Base-by-base conservation (phyloP, 169 alveolate genomes). In the Perkinsus chesapeaki region DNA sequence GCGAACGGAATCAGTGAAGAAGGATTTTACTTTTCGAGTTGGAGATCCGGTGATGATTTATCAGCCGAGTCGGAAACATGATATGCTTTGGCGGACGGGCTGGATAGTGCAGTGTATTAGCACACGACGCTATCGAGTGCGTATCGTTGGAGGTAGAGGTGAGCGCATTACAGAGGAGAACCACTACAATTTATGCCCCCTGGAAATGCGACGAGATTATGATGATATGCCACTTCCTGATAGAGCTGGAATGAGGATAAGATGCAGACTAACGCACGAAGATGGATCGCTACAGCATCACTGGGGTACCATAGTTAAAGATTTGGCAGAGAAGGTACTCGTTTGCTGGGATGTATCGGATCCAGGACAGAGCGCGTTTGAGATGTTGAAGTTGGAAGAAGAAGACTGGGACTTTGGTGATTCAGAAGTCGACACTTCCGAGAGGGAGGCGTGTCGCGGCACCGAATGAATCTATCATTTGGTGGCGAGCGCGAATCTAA, bases 381-480 rank as follows among this genome's bases (percentile, higher is more conserved):
- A 60, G 82, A 5, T 60, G 27, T 60, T 60, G 82, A 60, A 0
- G 31, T 16, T 60, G 82, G 31, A 60, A 9, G 82, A 60, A 34
- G 82, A 60, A 34, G 37, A 60, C 37, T 60, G 82, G 82, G 82
- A 60, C 27, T 16, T 7, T 1, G 82, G 82, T 34, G 82, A 60
- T 60, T 60, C 82, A 27, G 82, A 60, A 60, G 82, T 20, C 27
- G 19, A 47, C 72, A 23, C 82, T 60, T 16, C 23, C 82, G 82
- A 60, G 82, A 23, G 82, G 82, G 82, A 16, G 82, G 82, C 82
- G 82, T 60, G 82, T 60, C 82, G 82, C 82, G 82, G 82, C 82
- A 60, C 82, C 82, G 82, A 60, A 60, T 60, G 82, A n/a, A 20
- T 7, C 0, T 27, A 16, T 16, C 27, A 60, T 60, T 60, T 12